Evolutionary conservation across 352 stramenopile species (phyloP), one percentile per base, ranked within the genome.

Genomic region (Globisporangium irregulare): DNA sequence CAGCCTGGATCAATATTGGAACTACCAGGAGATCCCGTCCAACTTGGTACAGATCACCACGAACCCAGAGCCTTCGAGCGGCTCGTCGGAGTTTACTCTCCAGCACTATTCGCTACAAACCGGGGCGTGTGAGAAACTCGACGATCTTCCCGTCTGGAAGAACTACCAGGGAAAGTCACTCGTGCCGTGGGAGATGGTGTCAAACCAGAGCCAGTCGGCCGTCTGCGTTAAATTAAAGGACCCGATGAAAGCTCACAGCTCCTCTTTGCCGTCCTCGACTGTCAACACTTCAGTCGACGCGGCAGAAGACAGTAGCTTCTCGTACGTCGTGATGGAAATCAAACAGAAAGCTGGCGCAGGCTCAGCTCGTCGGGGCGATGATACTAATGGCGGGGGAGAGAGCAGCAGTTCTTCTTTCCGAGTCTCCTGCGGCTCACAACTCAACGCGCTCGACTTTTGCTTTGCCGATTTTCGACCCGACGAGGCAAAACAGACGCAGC

Each of bases 1-100:
- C 9, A 81, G 67, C 7, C 64, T 93, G 1, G 79, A 86, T 15
- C 82, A 95, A 62, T 95, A 92, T 57, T 79, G 83, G 63, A 78
- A 78, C 62, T 92, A 90, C 59, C 76, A 81, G 24, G 73, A 75
- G 53, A 65, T 90, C 14, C 73, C 85, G 15, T 64, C 73, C 2
- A 72, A 73, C 4, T 48, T 91, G 29, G 24, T 89, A 7, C 80
- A 89, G 51, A 59, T 93, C n/a, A 61, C 75, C 0, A 59, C 59
- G 7, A 77, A 72, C 48, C 53, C 59, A 2, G 66, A 78, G 18
- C 60, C 34, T 14, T 66, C 50, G 4, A 51, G 25, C 8, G 51
- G 38, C 5, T 46, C 63, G 10, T 22, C 67, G 3, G 55, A 72
- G 2, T 78, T 89, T 6, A 70, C 86, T 63, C 62, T 93, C 3